Evolutionary conservation across 2,329 filamentous ascomycete genomes (phyloP), one percentile per base, ranked within the genome.

Genomic region (Fusarium irregulare): DNA sequence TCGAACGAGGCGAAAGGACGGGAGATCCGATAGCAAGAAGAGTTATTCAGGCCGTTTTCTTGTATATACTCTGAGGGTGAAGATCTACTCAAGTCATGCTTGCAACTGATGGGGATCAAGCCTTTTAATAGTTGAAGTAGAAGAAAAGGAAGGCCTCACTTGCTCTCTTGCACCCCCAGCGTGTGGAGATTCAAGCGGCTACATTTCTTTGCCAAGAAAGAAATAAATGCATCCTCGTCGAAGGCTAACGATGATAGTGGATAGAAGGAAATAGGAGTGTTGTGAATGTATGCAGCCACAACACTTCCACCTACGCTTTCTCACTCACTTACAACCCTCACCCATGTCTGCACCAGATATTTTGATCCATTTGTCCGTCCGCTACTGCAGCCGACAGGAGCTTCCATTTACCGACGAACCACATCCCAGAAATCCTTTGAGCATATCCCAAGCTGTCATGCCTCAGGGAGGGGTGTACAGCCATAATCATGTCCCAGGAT

Each of bases 331-430:
- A 53, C 32, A 41, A 42, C n/a, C 30, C 23, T 37, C 34, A 21
- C 13, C 49, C 59, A 48, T 42, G 48, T 46, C 57, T 51, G 34
- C 60, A 60, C n/a, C 27, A 57, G 27, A 56, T 63, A 53, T 63
- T 41, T n/a, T 42, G 45, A 56, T 72, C 72, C 72, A 40, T 68
- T 73, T 64, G 60, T 62, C 69, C 73, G 60, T 70, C 70, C 64
- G 55, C 60, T 56, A 50, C 59, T 70, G 44, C 49, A 65, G 55
- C 60, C 67, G 42, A 58, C 48, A 54, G 59, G 32, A 58, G n/a
- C 6, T 55, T 50, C 20, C 18, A 49, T 20, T 32, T 50, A 16
- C 27, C 50, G 60, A 66, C 70, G 66, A 70, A 60, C 66, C 69
- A 71, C 56, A 23, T 40, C 41, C 40, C 32, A 64, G 40, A 37